Evolutionary conservation across 495 filamentous ascomycete genomes (phyloP), one percentile per base, ranked within the genome.

Genomic region (Penicillium nucicola): DNA sequence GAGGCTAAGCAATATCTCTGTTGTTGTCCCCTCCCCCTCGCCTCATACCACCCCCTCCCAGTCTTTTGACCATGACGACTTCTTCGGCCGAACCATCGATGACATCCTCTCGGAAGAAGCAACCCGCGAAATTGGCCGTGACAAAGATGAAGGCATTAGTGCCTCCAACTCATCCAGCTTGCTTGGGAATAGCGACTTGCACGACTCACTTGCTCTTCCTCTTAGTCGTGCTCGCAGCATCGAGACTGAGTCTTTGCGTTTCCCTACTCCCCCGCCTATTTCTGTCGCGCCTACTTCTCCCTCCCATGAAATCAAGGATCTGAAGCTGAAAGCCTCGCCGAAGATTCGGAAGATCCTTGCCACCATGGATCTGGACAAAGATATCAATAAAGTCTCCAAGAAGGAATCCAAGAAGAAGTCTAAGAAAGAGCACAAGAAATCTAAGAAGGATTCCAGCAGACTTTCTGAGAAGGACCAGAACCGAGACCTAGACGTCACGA

Each of bases 71-170:
- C 54, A 57, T 14, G 38, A 55, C 1, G 38, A 55, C 1, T 39
- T 54, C 6, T 42, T 57, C 15, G 47, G 50, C 1, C 50, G 41
- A 10, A 56, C 54, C 1, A 14, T 64, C 9, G 56, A 71, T 6
- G 11, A 45, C 15, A 71, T 69, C 14, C 45, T 71, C 10, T 53
- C 55, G 2, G 61, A 67, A 18, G 56, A 66, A 28, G 45, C 50
- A 5, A 62, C 39, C 31, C 48, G 63, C n/a, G 60, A 67, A 48
- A 47, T 43, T 33, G 55, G 50, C 6, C 44, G 50, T 36, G 42
- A 47, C 15, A 39, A 47, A 17, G 47, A 56, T 23, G 5, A 28
- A 28, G 5, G 1, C 2, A 32, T 37, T 42, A 25, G 37, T 25
- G 11, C 15, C n/a, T 14, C 33, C 8, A 18, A n/a, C 6, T 32